phyloP scores from a whole-genome alignment of 306 rosid species.

The Alnus glutinosa region DNA sequence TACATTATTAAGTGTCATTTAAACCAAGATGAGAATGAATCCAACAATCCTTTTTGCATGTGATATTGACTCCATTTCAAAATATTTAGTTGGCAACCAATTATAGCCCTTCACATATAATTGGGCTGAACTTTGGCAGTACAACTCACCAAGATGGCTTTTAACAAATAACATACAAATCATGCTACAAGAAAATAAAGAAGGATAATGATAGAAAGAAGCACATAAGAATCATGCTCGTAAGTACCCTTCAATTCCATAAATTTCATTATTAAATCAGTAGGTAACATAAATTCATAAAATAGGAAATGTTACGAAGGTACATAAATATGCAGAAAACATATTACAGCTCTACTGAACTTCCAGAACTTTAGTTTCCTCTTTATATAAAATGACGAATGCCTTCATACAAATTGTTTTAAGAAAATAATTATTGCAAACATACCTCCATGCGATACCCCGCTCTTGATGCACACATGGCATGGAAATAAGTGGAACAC shows the following conservation, averaged over 20 bases:
- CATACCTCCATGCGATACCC: slow-evolving; percentile 99
- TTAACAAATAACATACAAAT: neutral
- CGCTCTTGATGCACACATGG: slow-evolving; percentile 99
- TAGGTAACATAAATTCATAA: neutral
- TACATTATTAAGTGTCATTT: slow-evolving; percentile 19
- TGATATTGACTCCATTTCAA: neutral
- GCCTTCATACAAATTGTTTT: neutral
- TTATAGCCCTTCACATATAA: neutral
- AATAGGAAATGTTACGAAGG: slow-evolving; percentile 1
- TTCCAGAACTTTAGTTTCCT: neutral
- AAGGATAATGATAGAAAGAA: neutral
- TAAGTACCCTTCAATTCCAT: neutral
- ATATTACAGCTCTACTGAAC: neutral
- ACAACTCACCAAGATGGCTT: slow-evolving; percentile 1
- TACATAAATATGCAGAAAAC: neutral
- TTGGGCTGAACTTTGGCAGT: neutral
- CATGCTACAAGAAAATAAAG: neutral
- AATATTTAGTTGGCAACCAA: neutral
- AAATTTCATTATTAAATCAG: neutral
- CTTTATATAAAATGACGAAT: neutral
- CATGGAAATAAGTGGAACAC: slow-evolving; percentile 98
- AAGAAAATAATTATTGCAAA: neutral
- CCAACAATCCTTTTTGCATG: neutral
- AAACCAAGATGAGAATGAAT: neutral
- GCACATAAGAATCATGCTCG: neutral